Evolutionary conservation across 2,329 filamentous ascomycete genomes (phyloP), one percentile per base, ranked within the genome.

Genomic region (Trichophyton mentagrophytes): DNA sequence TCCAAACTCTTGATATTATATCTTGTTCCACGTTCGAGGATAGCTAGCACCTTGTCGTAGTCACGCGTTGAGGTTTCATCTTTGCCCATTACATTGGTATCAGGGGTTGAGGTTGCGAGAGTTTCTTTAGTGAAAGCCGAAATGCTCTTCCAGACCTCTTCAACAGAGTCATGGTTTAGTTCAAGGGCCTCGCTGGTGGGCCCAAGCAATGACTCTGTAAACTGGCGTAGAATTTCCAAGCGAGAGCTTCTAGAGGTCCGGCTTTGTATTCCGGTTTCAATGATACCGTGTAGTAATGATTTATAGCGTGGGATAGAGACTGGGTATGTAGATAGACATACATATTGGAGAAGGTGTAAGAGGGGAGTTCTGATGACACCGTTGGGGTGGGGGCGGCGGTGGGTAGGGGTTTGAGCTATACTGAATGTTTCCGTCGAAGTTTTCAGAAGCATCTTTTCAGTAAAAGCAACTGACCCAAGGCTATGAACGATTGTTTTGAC

Each of bases 41-140:
- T 80, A 17, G 81, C 85, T 15, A 85, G 79, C 25, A 87, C 75
- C 58, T 87, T 83, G 7, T 87, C 84, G 65, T 89, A 90, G 61
- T 89, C 85, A 9, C 84, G 82, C 5, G 68, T 65, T n/a, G 13
- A 86, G 83, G 60, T 85, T 70, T 40, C 82, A 76, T 61, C 78
- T 47, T 59, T 59, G 9, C 42, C 57, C 40, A 22, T 47, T 5
- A 13, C 74, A 79, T 65, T 71, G 73, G 57, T 69, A 75, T 17
- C 71, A 74, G 38, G 71, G 72, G 59, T 58, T 58, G 17, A 40
- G 9, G 7, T 70, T 76, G 70, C 67, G 69, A 36, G 70, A 67
- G 62, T 71, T 66, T 69, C 63, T 25, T 66, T 68, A 56, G 73
- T 68, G 20, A 69, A 64, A 42, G 66, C 66, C 13, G 74, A 71